Evolutionary conservation across 306 rosid species (phyloP).

Genomic region (Inga leiocalycina): DNA sequence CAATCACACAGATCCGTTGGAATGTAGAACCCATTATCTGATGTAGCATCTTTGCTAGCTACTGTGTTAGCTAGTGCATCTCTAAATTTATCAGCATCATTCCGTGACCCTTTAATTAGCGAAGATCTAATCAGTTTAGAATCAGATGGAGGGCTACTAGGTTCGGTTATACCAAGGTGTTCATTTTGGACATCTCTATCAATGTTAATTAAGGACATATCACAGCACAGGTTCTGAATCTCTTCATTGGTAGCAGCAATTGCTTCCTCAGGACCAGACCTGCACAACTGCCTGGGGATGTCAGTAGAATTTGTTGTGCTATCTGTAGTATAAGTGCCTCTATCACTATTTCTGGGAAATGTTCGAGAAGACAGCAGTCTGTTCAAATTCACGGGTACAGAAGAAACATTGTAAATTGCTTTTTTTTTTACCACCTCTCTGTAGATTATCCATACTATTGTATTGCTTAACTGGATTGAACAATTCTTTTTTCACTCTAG

Average conservation of each 20-base stretch:
- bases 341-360: constrained; percentile 42
- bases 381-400: constrained; percentile 42
- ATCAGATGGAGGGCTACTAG: constrained; percentile 49
- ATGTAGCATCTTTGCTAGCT: constrained; percentile 37
- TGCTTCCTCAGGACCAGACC: constrained; percentile 46
- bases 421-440: constrained; percentile 43
- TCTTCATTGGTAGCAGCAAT: constrained; percentile 43
- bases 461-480: constrained; percentile 45
- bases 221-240: constrained; percentile 52
- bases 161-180: constrained; percentile 40
- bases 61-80: constrained; percentile 25
- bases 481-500: constrained; percentile 44
- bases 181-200: constrained; percentile 45
- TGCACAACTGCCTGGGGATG: constrained; percentile 40
- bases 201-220: constrained; percentile 49
- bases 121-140: constrained; percentile 38
- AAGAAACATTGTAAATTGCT: constrained; percentile 43
- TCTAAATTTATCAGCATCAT: constrained; percentile 44
- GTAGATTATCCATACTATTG: constrained; percentile 43
- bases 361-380: constrained; percentile 47
- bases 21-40: constrained; percentile 38
- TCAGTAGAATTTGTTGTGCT: constrained; percentile 35
- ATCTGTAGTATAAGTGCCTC: constrained; percentile 37
- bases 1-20: constrained; percentile 53
- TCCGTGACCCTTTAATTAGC: constrained; percentile 42